Evolutionary conservation across 1,284 basidiomycete genomes (phyloP), one percentile per base, ranked within the genome.

Genomic region (Neonothopanus nambi): DNA sequence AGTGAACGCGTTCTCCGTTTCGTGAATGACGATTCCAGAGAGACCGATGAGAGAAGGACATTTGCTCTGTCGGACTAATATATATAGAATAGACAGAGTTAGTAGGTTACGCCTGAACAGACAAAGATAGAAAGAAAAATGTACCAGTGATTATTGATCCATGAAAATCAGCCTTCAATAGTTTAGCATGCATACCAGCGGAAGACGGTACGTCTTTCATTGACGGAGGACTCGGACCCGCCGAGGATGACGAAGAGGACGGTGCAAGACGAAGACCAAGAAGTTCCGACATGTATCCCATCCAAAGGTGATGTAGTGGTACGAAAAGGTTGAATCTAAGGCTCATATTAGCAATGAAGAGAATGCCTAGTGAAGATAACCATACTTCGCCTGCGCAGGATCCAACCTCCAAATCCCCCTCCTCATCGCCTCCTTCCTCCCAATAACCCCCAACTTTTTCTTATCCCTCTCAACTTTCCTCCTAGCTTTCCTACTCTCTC

Each of bases 111-210:
- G n/a, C n/a, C n/a, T n/a, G n/a, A n/a, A n/a, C n/a, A n/a, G n/a
- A n/a, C n/a, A n/a, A 70, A 18, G 70, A 63, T 11, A 61, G 43
- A 13, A 78, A 74, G 63, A 74, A 40, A n/a, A 2, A 68, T 77
- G 9, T 58, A 89, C 92, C 89, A 37, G 79, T 82, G 55, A 95
- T 72, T 26, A 90, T 74, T 11, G 87, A 85, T 0, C 93, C 92
- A 61, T 91, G 86, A 54, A 91, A 85, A 67, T 95, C 93, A 0
- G 93, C 91, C 63, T 94, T 95, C 37, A 93, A 79, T 1, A 95
- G 74, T 63, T 93, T 94, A 0, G 83, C 78, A 55, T 91, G 87
- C 78, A 91, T 85, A 1, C 73, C 70, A 5, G 80, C 71, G 0
- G 79, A 72, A 54, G 65, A 75, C 0, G 85, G 85, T 67, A 82